phyloP scores from a whole-genome alignment of 2,329 filamentous ascomycete genomes.

The Trichoderma oligosporum region DNA sequence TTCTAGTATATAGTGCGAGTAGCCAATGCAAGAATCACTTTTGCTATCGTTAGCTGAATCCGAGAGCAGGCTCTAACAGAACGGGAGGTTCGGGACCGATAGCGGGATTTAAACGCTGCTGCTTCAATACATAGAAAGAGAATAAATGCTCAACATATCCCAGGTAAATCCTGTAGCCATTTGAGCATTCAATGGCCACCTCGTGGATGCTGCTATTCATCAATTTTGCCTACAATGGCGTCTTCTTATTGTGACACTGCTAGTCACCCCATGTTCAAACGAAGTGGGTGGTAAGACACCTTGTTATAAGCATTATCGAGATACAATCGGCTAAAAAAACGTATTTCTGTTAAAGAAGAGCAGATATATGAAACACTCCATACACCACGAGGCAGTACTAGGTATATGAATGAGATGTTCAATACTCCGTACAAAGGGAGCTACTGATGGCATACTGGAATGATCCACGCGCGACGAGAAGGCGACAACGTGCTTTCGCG shows the following conservation, averaged over 20 bases:
- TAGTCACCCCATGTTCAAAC: too few relatives aligned
- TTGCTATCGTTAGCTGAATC: neutral
- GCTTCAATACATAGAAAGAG: neutral
- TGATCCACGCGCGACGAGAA: too few relatives aligned
- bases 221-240: neutral
- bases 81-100: neutral
- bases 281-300: too few relatives aligned
- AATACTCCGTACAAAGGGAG: too few relatives aligned
- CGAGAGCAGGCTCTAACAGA: neutral
- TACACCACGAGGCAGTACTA: too few relatives aligned
- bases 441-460: too few relatives aligned
- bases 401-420: too few relatives aligned
- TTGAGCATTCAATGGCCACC: neutral
- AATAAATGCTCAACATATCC: neutral
- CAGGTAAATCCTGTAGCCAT: neutral
- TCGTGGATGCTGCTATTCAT: neutral
- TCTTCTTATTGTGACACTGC: neutral
- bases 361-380: too few relatives aligned
- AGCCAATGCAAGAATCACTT: neutral
- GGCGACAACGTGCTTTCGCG: too few relatives aligned
- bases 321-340: too few relatives aligned
- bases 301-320: too few relatives aligned
- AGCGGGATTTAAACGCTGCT: neutral
- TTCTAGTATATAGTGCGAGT: neutral
- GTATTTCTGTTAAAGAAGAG: too few relatives aligned